A percentile compares a stretch with the other conserved stretches of the same genome.
Evolutionary conservation across 2,329 filamentous ascomycete species (phyloP).

Genomic region (Neophaeococcomyces aloes): DNA sequence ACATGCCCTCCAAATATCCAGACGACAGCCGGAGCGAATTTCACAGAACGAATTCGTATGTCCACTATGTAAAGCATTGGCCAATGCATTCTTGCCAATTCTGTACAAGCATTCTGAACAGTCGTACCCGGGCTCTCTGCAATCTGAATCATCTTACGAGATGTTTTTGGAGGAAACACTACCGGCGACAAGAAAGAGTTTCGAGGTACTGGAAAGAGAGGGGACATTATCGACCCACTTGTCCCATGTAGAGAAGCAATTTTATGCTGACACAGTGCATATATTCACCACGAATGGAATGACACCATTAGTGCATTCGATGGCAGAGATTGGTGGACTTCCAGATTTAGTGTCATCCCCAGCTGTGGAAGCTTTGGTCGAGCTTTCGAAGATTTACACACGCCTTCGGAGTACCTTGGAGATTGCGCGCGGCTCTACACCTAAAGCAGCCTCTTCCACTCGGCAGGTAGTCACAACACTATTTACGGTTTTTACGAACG

Average conservation of each 20-base stretch:
- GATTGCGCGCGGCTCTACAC: not conserved
- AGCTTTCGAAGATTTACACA: slow-evolving; percentile 46
- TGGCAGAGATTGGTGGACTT: not conserved
- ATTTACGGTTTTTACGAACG: slow-evolving; percentile 33
- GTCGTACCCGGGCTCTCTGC: slow-evolving; percentile 63
- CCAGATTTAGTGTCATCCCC: not conserved
- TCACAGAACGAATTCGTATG: slow-evolving; percentile 83
- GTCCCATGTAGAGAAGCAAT: slow-evolving; percentile 5
- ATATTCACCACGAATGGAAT: slow-evolving; percentile 4
- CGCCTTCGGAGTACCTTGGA: slow-evolving; percentile 43
- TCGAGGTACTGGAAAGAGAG: not conserved
- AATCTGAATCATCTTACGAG: slow-evolving; percentile 50
- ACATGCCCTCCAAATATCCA: slow-evolving; percentile 83
- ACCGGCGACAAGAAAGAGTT: slow-evolving; percentile 25
- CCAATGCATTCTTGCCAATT: slow-evolving; percentile 88
- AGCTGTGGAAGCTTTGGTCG: slow-evolving; percentile 19
- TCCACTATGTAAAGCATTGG: slow-evolving; percentile 89
- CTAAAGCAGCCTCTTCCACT: not conserved
- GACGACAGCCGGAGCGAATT: slow-evolving; percentile 80
- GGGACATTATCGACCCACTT: slow-evolving; percentile 13
- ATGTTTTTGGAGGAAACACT: slow-evolving; percentile 58
- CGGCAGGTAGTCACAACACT: not conserved
- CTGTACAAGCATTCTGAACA: slow-evolving; percentile 91
- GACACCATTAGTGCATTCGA: not conserved
- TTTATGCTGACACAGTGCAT: slow-evolving; percentile 11